Conservation (phyloP, 768 basidiomycete species). For the Boletus rubropictus region DNA sequence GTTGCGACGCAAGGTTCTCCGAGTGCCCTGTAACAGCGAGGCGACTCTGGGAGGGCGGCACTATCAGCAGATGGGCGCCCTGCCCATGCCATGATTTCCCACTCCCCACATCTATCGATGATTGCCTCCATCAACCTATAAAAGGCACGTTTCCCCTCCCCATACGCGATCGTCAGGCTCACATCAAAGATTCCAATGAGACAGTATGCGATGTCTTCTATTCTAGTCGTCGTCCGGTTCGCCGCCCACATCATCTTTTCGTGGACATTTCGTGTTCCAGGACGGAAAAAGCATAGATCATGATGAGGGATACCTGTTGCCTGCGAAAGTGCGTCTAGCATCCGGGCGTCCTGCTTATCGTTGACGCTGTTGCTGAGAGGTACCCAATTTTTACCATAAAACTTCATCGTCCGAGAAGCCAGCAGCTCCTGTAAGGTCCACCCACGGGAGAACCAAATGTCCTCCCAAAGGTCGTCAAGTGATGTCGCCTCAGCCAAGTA, state of each 20-base stretch:
- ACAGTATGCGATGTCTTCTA: constrained; percentile 31
- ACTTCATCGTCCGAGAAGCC: constrained; percentile 28
- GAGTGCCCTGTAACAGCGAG: constrained; percentile 26
- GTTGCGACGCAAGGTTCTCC: not conserved
- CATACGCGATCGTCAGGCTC: constrained; percentile 31
- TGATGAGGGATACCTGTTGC: constrained; percentile 24
- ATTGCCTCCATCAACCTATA: constrained; percentile 28
- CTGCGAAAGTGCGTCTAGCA: constrained; percentile 22
- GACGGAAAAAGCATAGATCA: constrained; percentile 22
- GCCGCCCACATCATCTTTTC: constrained; percentile 33
- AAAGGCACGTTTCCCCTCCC: constrained; percentile 31
- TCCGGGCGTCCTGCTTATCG: constrained; percentile 22
- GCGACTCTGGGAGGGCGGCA: constrained; percentile 29
- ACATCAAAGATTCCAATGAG: constrained; percentile 33
- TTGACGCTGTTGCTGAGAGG: constrained; percentile 23
- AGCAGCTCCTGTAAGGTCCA: constrained; percentile 30
- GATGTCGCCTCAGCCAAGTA: constrained; percentile 29
- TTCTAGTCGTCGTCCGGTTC: constrained; percentile 29
- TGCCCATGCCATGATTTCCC: constrained; percentile 32
- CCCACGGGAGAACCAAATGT: constrained; percentile 30
- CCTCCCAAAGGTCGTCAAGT: constrained; percentile 21
- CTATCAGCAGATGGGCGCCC: constrained; percentile 25
- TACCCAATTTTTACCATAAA: constrained; percentile 25
- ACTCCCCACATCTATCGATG: constrained; percentile 25
- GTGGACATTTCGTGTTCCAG: constrained; percentile 23